Percentiles rank a stretch among this genome's conserved stretches.
Evolutionary conservation across 2,329 filamentous ascomycete species (phyloP).

Genomic region (Magnaporthales sp.): DNA sequence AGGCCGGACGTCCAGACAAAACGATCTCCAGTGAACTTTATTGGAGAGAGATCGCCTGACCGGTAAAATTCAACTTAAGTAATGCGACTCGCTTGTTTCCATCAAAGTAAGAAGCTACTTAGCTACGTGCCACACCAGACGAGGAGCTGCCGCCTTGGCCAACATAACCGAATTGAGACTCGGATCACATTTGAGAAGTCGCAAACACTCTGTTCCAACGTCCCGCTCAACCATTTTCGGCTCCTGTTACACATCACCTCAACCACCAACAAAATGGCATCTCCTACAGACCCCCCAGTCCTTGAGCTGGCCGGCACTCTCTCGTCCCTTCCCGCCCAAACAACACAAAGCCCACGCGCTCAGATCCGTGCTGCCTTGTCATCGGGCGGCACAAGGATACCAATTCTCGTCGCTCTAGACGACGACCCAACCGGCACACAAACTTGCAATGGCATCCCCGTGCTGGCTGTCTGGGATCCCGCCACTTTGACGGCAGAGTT

Average conservation of each 20-base stretch:
- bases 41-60: background rate
- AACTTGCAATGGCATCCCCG: conserved; percentile 48
- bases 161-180: background rate
- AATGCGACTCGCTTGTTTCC: background rate
- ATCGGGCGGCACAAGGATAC: conserved; percentile 9
- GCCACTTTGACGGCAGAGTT: conserved; percentile 35
- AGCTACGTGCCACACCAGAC: background rate
- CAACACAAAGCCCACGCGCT: background rate
- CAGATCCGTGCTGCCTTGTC: background rate
- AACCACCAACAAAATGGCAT: conserved; percentile 1
- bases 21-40: background rate
- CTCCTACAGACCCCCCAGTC: background rate
- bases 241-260: background rate
- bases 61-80: background rate
- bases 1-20: background rate
- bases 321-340: background rate
- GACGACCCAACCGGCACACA: conserved; percentile 54
- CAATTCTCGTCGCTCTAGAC: conserved; percentile 33
- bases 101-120: background rate
- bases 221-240: no score
- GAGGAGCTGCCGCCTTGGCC: background rate
- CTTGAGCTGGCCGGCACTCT: conserved; percentile 2
- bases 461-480: conserved; percentile 45
- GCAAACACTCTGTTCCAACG: no score
- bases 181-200: no score